A percentile compares a stretch with the other conserved stretches of the same genome.
phyloP scores from a whole-genome alignment of 306 rosid genomes.

The Prunus dulcis region DNA sequence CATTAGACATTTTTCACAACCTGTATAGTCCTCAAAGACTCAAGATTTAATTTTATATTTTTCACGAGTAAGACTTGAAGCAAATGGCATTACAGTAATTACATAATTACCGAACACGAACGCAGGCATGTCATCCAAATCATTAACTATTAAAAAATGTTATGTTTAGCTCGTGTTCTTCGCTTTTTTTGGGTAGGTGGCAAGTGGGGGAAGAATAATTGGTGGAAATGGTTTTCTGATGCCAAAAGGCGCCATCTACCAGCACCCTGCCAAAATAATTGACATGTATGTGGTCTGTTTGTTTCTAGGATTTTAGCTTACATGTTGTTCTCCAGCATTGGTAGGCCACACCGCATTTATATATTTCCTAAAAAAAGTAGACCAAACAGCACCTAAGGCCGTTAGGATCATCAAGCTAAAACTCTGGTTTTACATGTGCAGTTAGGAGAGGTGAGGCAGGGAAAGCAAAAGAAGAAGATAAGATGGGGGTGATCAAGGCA shows the following conservation, averaged over 20 bases:
- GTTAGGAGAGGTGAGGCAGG: not conserved
- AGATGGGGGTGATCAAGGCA: slow-evolving; percentile 35
- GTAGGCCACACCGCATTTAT: not conserved
- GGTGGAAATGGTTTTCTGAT: not conserved
- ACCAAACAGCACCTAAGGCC: not conserved
- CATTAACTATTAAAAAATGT: not conserved
- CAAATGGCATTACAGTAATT: no score
- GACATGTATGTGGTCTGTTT: not conserved
- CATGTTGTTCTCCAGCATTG: not conserved
- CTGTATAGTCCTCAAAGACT: no score
- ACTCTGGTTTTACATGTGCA: not conserved
- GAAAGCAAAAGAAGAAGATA: not conserved
- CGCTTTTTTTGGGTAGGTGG: not conserved
- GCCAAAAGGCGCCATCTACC: not conserved
- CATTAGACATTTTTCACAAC: no score
- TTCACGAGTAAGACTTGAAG: no score
- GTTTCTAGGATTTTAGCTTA: not conserved
- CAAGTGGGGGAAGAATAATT: not conserved
- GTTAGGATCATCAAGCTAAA: not conserved
- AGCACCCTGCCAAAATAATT: not conserved
- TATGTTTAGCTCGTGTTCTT: not conserved
- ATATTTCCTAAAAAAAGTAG: not conserved
- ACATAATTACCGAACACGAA: no score
- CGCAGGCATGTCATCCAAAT: no score
- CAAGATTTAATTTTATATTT: no score